Base-by-base conservation (phyloP, 129 eudicot genomes). In the Apium graveolens region DNA sequence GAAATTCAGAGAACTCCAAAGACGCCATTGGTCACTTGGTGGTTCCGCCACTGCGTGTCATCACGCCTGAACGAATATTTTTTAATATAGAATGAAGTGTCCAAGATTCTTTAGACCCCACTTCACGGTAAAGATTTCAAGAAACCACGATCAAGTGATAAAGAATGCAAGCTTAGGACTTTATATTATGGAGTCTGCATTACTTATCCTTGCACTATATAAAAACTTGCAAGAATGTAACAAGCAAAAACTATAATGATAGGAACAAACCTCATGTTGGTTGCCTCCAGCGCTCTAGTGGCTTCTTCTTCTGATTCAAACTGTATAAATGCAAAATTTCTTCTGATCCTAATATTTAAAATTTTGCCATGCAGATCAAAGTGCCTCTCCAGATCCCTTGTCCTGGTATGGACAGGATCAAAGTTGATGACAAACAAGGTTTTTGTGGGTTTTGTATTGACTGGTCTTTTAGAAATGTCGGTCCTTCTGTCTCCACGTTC, bases 371-470 rank as follows among this genome's bases (percentile, higher is more conserved):
- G 84, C 1, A 83, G 86, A 37, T 88, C 96, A 79, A 90, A 90
- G 83, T 88, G 96, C 81, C 86, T 86, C 81, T 90, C 90, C 62
- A 90, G 29, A 75, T 90, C 96, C 78, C 85, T 86, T 78, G 87
- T 80, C 85, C 88, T 88, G 5, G 96, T 90, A 65, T 81, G 53
- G 57, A 80, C 37, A 74, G 96, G 92, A 53, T 90, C 96, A 66
- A 90, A 90, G 73, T 90, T 88, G 7, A 88, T 90, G 76, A 90
- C 92, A 79, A 90, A 90, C 85, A 90, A 74, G 14, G 96, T 90
- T 81, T 86, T 90, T 42, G 96, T 84, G 29, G 96, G 96, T 74
- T 68, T 86, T 29, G 86, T 74, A 80, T 79, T 84, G 49, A 87
- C 87, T n/a, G 88, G 81, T 72, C 62, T 82, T 80, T 78, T 87